Base-by-base conservation (phyloP, 129 eudicot species). In the Centella asiatica region DNA sequence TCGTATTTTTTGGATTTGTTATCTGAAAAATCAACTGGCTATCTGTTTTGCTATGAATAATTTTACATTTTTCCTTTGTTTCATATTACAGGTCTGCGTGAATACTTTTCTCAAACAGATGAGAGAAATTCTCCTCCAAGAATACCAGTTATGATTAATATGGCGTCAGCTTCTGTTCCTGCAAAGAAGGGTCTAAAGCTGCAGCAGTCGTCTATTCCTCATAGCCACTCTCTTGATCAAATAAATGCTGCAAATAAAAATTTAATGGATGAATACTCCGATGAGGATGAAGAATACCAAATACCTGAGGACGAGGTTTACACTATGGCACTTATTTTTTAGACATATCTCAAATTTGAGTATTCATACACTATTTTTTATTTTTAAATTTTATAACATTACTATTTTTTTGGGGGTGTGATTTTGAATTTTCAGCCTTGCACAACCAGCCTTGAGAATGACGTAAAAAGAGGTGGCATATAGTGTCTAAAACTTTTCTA, bases 181-280 rank as follows among this genome's bases (percentile, higher is more conserved):
- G 54, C 92, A 55, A 84, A 73, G 70, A 92, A 77, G 72, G 58
- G 77, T 44, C 83, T 72, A 53, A 92, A 82, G 64, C 68, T 71
- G 67, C 77, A 74, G 57, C 70, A 66, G 56, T 48, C 84, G 33
- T 73, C 82, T 62, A 55, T 53, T 71, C 86, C 74, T 69, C 81
- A 92, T 65, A 81, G 77, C 69, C 74, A 80, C n/a, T 90, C 88
- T 60, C 76, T 88, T 34, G 94, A 92, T 75, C 83, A 71, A 57
- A 31, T 74, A 25, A 71, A 62, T 45, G 67, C 78, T 71, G 78
- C 75, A 11, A 87, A 76, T 60, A 87, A 78, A 73, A 81, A 84
- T 68, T 79, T 84, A 77, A 65, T 92, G 99, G 99, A 87, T 80
- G 99, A 92, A 39, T 72, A 79, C 72, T 92, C 99, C 6, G 99